Base-by-base conservation (phyloP, 805 yeast genomes). In the Ogataea wickerhamii region DNA sequence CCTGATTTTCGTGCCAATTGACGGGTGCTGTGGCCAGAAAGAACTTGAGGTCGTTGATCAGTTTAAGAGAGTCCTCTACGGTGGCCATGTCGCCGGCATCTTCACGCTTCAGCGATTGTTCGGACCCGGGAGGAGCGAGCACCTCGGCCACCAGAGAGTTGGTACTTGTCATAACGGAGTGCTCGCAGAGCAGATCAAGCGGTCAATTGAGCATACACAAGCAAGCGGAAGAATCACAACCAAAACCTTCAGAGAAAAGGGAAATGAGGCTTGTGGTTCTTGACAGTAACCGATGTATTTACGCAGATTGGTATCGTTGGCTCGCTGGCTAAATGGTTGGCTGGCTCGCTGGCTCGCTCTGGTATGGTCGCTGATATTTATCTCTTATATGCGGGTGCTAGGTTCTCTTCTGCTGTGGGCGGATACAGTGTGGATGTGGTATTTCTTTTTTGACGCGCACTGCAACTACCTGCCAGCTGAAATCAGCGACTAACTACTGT, bases 11-110 rank as follows among this genome's bases (percentile, higher is more conserved):
- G 55, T 80, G 87, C 95, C 97, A 91, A 53, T 82, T 84, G 4
- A 93, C 91, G 0, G 98, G 98, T 0, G 98, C 98, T 0, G 96
- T 87, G 2, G 87, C 86, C 32, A 91, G 66, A 54, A 91, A 91
- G 63, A 82, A 82, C 66, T 87, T 87, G 49, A 89, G 63, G 54
- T 85, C 93, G 47, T 83, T 88, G 18, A 83, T 79, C 32, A 79
- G 64, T 38, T 80, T 66, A 34, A 82, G 60, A 10, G 83, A 71
- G 52, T 78, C 85, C 39, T 70, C 25, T 12, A 22, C 25, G 8
- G 11, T 22, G 25, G 25, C 25, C 8, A 22, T 22, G 12, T 22
- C 25, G 12, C 25, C 12, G 8, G 25, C 25, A 22, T n/a, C n/a
- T n/a, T n/a, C n/a, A n/a, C n/a, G n/a, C n/a, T n/a, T n/a, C n/a